Conservation (phyloP, 202 grass and related monocot species). For the Dendrocalamus latiflorus region DNA sequence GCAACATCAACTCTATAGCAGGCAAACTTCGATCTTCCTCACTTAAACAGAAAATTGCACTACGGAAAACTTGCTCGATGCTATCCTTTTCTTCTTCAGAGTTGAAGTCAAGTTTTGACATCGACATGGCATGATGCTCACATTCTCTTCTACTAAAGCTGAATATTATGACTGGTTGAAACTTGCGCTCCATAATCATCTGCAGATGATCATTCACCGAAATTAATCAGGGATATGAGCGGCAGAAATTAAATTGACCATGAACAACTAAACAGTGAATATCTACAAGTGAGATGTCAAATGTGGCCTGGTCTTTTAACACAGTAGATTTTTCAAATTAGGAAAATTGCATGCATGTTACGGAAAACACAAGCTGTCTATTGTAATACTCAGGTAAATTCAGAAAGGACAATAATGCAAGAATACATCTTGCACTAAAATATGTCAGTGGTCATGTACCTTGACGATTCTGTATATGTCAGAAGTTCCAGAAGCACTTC, state of each 20-base stretch:
- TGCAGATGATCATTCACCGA: slow-evolving; percentile 30
- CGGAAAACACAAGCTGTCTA: background rate
- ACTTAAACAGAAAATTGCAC: slow-evolving; percentile 67
- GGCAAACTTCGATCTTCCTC: slow-evolving; percentile 93
- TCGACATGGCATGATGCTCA: slow-evolving; percentile 94
- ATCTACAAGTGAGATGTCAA: slow-evolving; percentile 7
- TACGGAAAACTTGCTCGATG: slow-evolving; percentile 79
- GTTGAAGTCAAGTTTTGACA: slow-evolving; percentile 99
- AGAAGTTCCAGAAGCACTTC: slow-evolving; percentile 71
- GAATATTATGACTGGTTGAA: slow-evolving; percentile 97
- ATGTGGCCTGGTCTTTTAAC: background rate
- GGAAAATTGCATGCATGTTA: background rate
- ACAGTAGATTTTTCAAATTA: background rate
- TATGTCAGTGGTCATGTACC: slow-evolving; percentile 34
- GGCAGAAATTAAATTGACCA: slow-evolving; percentile 7
- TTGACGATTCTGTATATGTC: slow-evolving; percentile 98
- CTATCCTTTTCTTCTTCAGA: slow-evolving; percentile 82
- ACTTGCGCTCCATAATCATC: slow-evolving; percentile 99
- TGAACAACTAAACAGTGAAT: slow-evolving; percentile 1
- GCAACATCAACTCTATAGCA: slow-evolving; percentile 98
- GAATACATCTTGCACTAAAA: slow-evolving; percentile 5
- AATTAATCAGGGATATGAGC: slow-evolving; percentile 22
- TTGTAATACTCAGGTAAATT: slow-evolving; percentile 3
- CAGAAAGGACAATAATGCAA: slow-evolving; percentile 18
- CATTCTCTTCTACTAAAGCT: slow-evolving; percentile 98